Percentiles rank a stretch among this genome's conserved stretches.
These are phyloP conservation scores for Picea sitchensis DNA, from an alignment of 75 land plant species.

Conservation along the genomic window DNA sequence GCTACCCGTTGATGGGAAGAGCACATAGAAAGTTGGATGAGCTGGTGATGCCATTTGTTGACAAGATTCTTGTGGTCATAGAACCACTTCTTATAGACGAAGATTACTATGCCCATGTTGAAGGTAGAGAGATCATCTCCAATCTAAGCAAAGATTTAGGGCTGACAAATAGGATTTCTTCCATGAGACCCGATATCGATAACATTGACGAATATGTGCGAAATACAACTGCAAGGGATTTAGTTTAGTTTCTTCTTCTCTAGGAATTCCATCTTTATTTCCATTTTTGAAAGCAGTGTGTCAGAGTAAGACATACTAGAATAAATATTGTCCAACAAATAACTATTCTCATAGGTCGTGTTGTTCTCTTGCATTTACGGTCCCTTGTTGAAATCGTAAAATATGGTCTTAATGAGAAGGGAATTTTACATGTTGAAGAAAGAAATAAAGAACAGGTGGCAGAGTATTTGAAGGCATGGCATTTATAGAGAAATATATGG, in stretches of 20 bases:
- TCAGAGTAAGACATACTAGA: conserved; percentile 98
- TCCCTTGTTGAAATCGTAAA: conserved; percentile 95
- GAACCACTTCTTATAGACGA: conserved; percentile 97
- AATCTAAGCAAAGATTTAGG: conserved; percentile 97
- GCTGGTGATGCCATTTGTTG: conserved; percentile 90
- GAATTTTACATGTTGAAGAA: too few species aligned
- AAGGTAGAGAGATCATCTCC: conserved; percentile 97
- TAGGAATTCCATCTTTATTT: conserved; percentile 91
- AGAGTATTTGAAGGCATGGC: too few species aligned
- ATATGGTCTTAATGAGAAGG: conserved; percentile 77
- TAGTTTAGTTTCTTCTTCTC: conserved; percentile 95
- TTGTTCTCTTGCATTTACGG: conserved; percentile 88
- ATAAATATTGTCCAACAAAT: conserved; percentile 98
- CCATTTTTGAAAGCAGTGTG: conserved; percentile 96
- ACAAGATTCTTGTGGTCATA: conserved; percentile 95
- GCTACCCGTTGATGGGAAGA: too few species aligned
- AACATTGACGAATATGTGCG: conserved; percentile 98
- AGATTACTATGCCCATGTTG: conserved; percentile 98
- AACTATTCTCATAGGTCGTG: conserved; percentile 98
- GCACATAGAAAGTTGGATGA: conserved; percentile 64
- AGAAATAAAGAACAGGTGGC: too few species aligned
- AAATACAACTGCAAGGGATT: conserved; percentile 96
- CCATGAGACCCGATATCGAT: conserved; percentile 99
- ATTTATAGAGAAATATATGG: too few species aligned
- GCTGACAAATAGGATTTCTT: conserved; percentile 96